phyloP scores from a whole-genome alignment of 139 green algal genomes.

The Chlorella sp. region DNA sequence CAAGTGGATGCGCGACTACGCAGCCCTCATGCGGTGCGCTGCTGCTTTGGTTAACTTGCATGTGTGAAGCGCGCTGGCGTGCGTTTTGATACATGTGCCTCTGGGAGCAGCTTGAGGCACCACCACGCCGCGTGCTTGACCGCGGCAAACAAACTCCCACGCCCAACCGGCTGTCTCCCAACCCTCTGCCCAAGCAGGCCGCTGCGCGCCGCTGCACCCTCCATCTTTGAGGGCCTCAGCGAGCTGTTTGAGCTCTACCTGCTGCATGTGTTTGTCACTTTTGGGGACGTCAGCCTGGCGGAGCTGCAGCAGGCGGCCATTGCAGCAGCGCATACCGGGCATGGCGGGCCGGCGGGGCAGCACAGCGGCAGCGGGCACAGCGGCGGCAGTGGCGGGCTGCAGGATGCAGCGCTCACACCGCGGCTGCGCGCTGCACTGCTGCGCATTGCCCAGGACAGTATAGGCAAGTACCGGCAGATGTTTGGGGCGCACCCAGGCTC shows the following conservation, averaged over 20 bases:
- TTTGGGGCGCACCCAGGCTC: conserved; percentile 22
- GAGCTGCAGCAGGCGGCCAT: conserved; percentile 21
- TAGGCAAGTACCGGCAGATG: conserved; percentile 39
- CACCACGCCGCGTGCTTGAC: too few species aligned
- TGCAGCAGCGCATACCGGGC: neutral
- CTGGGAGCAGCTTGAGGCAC: too few species aligned
- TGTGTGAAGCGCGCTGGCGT: neutral
- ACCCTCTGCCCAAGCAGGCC: conserved; percentile 31
- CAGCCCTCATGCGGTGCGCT: conserved; percentile 51
- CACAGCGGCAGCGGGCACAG: neutral
- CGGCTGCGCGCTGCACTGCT: conserved; percentile 42
- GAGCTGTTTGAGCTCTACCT: conserved; percentile 66
- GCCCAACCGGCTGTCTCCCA: too few species aligned
- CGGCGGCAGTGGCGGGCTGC: neutral
- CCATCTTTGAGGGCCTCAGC: conserved; percentile 48
- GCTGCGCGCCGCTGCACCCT: conserved; percentile 34
- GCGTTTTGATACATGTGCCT: too few species aligned
- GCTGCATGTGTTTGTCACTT: conserved; percentile 49
- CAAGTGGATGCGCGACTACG: conserved; percentile 58
- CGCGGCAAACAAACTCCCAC: too few species aligned
- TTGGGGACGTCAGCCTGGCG: conserved; percentile 43
- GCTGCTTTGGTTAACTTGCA: neutral
- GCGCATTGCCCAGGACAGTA: conserved; percentile 38
- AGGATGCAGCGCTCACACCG: conserved; percentile 31
- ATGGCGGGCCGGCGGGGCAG: neutral